Percentiles rank a stretch among this genome's conserved stretches.
Evolutionary conservation across 1,139 yeast genomes (phyloP).

Genomic region (Geotrichum cucujoidarum): DNA sequence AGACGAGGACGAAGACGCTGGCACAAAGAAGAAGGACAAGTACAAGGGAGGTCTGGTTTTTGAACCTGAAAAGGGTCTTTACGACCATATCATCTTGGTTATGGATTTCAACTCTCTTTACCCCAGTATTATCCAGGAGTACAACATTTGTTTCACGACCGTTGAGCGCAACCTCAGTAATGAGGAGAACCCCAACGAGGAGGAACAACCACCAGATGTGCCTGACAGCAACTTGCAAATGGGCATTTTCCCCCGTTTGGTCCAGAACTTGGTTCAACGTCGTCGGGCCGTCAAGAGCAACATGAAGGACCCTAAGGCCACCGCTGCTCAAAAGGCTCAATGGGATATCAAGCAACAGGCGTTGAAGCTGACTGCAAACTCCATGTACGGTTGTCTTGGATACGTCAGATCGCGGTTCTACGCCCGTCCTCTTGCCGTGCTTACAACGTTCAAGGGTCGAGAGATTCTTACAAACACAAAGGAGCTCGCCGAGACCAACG

Average conservation of each 20-base stretch:
- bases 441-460: constrained; percentile 93
- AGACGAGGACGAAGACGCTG: constrained; percentile 25
- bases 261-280: constrained; percentile 79
- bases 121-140: constrained; percentile 96
- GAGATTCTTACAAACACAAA: constrained; percentile 92
- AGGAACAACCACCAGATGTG: constrained; percentile 64
- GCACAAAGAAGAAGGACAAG: constrained; percentile 63
- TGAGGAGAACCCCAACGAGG: constrained; percentile 36
- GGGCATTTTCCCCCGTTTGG: constrained; percentile 83
- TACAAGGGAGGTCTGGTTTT: constrained; percentile 95
- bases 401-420: constrained; percentile 87
- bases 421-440: constrained; percentile 93
- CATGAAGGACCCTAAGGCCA: constrained; percentile 67
- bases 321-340: constrained; percentile 52
- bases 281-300: constrained; percentile 90
- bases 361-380: constrained; percentile 91
- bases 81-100: constrained; percentile 80
- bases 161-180: constrained; percentile 51
- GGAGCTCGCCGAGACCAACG: constrained; percentile 80
- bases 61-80: constrained; percentile 94
- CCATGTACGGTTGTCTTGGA: constrained; percentile 99
- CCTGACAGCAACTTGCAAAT: constrained; percentile 57
- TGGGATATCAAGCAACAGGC: constrained; percentile 97
- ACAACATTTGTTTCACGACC: constrained; percentile 94
- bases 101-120: constrained; percentile 98